A percentile compares a stretch with the other conserved stretches of the same genome.
phyloP scores from a whole-genome alignment of 2,329 filamentous ascomycete genomes.

The Rhynchosporium agropyri region DNA sequence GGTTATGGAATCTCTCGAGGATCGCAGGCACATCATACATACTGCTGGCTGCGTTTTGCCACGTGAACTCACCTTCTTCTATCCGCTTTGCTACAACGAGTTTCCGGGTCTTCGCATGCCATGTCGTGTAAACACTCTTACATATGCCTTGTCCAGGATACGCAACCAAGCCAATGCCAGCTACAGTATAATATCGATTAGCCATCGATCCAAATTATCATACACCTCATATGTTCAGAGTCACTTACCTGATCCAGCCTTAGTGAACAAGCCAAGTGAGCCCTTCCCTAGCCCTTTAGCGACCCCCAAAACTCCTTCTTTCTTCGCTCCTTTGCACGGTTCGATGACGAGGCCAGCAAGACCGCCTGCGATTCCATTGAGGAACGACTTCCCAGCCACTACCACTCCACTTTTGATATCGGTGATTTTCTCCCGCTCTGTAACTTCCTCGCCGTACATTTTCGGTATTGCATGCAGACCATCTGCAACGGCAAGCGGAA shows the following conservation, averaged over 20 bases:
- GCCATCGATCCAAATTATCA: neutral
- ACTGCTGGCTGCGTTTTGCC: neutral
- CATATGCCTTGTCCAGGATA: neutral
- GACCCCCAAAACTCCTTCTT: conserved; percentile 27
- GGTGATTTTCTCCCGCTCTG: conserved; percentile 78
- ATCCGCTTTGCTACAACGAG: neutral
- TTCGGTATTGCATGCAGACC: conserved; percentile 56
- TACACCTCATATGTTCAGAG: neutral
- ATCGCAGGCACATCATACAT: neutral
- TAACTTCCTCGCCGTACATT: conserved; percentile 71
- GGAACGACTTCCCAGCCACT: conserved; percentile 63
- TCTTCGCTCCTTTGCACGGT: conserved; percentile 28
- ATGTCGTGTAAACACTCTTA: conserved; percentile 1
- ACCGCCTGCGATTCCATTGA: neutral
- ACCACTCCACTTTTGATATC: conserved; percentile 72
- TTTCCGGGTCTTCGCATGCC: neutral
- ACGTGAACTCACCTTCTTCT: neutral
- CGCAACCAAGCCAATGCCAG: neutral
- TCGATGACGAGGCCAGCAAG: conserved; percentile 23
- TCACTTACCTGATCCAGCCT: conserved; percentile 16
- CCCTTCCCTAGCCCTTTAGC: conserved; percentile 28
- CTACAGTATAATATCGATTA: neutral
- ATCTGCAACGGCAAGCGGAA: conserved; percentile 51
- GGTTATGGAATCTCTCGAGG: neutral
- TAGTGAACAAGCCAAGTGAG: conserved; percentile 22